Evolutionary conservation across 2,329 filamentous ascomycete genomes (phyloP).

Genomic region (Myotisia sp.): DNA sequence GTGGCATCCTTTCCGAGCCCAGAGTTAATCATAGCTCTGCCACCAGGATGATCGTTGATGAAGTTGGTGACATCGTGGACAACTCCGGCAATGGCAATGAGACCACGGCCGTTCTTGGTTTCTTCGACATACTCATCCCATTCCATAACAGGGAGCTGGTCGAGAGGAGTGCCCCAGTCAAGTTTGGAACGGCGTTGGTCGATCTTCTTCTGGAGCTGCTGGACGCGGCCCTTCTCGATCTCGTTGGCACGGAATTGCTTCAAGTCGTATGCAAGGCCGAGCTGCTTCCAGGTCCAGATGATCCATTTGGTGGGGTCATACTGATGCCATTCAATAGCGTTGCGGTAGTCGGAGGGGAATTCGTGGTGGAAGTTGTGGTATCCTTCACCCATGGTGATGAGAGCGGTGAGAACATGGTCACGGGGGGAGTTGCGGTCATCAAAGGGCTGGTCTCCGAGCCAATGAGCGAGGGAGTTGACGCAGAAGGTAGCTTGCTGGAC

Average conservation of each 20-base stretch:
- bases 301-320: conserved; percentile 87
- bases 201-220: conserved; percentile 85
- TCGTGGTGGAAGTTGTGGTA: conserved; percentile 97
- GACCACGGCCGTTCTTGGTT: conserved; percentile 60
- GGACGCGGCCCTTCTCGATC: conserved; percentile 79
- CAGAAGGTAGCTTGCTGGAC: conserved; percentile 89
- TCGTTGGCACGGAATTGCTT: conserved; percentile 87
- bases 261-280: conserved; percentile 71
- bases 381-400: conserved; percentile 73
- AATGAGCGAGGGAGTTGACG: conserved; percentile 81
- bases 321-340: conserved; percentile 80
- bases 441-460: conserved; percentile 83
- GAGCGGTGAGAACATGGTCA: conserved; percentile 72
- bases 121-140: conserved; percentile 77
- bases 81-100: conserved; percentile 67
- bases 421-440: conserved; percentile 84
- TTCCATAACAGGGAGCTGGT: conserved; percentile 70
- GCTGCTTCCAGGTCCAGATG: conserved; percentile 71
- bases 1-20: conserved; percentile 79
- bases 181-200: conserved; percentile 70
- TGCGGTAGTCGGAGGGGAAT: conserved; percentile 85
- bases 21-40: conserved; percentile 69
- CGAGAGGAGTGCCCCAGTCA: conserved; percentile 75
- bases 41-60: conserved; percentile 81
- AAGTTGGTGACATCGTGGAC: conserved; percentile 75